Conservation (phyloP, 2,329 filamentous ascomycete species). For the Colletotrichum orbiculare region DNA sequence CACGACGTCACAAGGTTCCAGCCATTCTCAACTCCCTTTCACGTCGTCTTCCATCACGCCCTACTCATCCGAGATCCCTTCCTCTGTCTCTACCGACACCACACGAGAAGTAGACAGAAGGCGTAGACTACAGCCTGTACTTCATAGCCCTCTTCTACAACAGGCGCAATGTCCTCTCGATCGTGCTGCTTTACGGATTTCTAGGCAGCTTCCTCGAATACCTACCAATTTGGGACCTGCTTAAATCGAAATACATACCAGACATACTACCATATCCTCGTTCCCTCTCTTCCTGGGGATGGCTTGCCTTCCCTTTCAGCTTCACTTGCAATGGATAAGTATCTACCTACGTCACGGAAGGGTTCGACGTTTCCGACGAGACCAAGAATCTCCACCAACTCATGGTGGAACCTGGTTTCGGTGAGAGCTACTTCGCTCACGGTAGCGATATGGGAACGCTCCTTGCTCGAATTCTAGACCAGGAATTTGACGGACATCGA, state of each 20-base stretch:
- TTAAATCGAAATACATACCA: accelerated
- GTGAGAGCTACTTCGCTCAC: neutral
- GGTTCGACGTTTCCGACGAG: no score
- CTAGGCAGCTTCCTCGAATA: slow-evolving; percentile 7
- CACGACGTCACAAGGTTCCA: no score
- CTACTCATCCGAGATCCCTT: no score
- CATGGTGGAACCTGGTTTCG: neutral
- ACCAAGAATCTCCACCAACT: no score
- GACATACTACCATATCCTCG: no score
- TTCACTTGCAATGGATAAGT: no score
- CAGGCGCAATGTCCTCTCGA: neutral
- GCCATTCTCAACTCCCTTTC: no score
- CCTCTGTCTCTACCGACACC: neutral
- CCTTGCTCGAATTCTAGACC: neutral
- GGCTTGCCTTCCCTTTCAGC: no score
- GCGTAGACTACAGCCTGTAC: neutral
- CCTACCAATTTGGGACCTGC: neutral
- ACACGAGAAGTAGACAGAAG: accelerated
- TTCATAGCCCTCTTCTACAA: slow-evolving; percentile 1
- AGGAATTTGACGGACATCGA: neutral
- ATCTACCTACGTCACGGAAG: no score
- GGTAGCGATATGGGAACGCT: slow-evolving; percentile 2
- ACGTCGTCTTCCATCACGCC: no score
- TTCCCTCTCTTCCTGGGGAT: no score
- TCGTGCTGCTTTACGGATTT: neutral